A percentile compares a stretch with the other conserved stretches of the same genome.
Conservation (phyloP, 148 eudicot genomes). For the Camellia granthamiana region DNA sequence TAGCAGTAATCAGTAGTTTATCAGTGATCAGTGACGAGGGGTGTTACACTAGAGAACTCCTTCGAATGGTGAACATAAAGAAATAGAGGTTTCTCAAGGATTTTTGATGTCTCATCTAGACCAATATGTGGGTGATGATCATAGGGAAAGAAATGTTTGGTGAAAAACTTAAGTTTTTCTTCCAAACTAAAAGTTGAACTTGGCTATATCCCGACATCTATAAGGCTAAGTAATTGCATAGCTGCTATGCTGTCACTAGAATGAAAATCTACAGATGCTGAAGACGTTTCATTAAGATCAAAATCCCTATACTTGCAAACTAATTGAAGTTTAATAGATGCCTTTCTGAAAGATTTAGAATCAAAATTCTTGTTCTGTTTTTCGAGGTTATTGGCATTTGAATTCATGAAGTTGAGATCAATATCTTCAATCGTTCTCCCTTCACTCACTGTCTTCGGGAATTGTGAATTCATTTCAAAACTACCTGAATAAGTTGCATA, state of each 20-base stretch:
- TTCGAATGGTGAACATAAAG: slow-evolving; percentile 21
- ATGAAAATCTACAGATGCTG: slow-evolving; percentile 34
- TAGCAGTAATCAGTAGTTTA: too few species aligned
- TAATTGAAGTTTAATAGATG: slow-evolving; percentile 15
- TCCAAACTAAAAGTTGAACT: slow-evolving; percentile 24
- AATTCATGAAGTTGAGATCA: slow-evolving; percentile 34
- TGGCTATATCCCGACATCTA: slow-evolving; percentile 47
- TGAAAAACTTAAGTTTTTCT: slow-evolving; percentile 23
- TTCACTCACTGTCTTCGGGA: slow-evolving; percentile 16
- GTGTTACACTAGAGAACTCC: slow-evolving; percentile 20
- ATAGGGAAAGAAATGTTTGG: slow-evolving; percentile 33
- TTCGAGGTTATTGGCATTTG: slow-evolving; percentile 20
- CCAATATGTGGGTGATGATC: slow-evolving; percentile 27
- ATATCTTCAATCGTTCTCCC: slow-evolving; percentile 28
- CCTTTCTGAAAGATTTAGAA: slow-evolving; percentile 16
- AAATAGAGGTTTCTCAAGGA: slow-evolving; percentile 24
- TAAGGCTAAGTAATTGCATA: slow-evolving; percentile 73
- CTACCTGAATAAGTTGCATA: neutral
- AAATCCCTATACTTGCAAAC: slow-evolving; percentile 21
- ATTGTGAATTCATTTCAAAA: slow-evolving; percentile 20
- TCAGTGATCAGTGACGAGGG: too few species aligned
- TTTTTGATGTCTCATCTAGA: slow-evolving; percentile 18
- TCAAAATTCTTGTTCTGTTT: slow-evolving; percentile 24
- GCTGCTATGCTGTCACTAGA: slow-evolving; percentile 69
- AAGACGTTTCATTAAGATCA: slow-evolving; percentile 20